A percentile compares a stretch with the other conserved stretches of the same genome.
These are phyloP conservation scores for Ustilago nuda DNA, from an alignment of 1,284 basidiomycete species.

Conservation along the genomic window DNA sequence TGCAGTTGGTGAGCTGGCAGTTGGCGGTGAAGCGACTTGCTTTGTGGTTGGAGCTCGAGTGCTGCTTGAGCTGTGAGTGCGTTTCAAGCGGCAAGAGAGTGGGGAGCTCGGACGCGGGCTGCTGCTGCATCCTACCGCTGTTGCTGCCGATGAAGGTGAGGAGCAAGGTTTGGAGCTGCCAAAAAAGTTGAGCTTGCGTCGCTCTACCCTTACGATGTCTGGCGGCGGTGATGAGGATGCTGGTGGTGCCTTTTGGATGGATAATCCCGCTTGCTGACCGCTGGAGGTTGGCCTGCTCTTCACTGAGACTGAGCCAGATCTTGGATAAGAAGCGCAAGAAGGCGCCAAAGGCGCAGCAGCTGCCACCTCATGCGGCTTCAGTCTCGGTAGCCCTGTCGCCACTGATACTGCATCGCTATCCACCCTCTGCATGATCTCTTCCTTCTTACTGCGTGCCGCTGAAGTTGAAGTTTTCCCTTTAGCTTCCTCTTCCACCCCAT, in stretches of 20 bases:
- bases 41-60: not conserved
- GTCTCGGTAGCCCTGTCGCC: constrained; percentile 10
- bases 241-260: not conserved
- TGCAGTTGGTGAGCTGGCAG: constrained; percentile 1
- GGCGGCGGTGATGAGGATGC: constrained; percentile 27
- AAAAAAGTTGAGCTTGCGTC: constrained; percentile 43
- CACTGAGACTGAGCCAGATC: not conserved
- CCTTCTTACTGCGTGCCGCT: constrained; percentile 1
- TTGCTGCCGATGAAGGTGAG: not conserved
- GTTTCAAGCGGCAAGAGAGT: constrained; percentile 11
- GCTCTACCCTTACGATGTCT: constrained; percentile 23
- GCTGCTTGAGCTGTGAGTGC: constrained; percentile 7
- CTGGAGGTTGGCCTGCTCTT: not conserved
- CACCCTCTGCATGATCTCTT: not conserved
- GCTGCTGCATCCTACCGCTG: constrained; percentile 7
- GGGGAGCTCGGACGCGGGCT: constrained; percentile 9
- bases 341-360: constrained; percentile 25
- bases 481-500: not conserved
- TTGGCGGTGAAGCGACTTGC: constrained; percentile 6
- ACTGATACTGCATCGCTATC: not conserved
- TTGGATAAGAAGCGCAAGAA: not conserved
- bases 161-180: constrained; percentile 5
- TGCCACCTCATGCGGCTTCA: constrained; percentile 34
- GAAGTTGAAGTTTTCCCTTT: not conserved
- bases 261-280: not conserved